Evolutionary conservation across 352 stramenopile species (phyloP).

Genomic region (Phytophthora megakarya): DNA sequence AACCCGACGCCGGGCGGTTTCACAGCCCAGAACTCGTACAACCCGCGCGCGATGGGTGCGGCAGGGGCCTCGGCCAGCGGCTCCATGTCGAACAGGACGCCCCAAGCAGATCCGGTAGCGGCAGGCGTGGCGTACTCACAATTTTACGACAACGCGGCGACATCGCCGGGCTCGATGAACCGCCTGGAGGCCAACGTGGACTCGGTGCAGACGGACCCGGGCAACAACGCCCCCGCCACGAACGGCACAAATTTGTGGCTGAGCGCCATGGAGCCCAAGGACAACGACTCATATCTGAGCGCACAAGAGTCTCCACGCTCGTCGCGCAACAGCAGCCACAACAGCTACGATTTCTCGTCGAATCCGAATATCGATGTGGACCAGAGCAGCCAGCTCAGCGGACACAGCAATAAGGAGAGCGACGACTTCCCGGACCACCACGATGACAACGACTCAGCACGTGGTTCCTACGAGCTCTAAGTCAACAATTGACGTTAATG

Average conservation of each 20-base stretch:
- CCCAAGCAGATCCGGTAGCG: slow-evolving; percentile 39
- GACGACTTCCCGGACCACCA: slow-evolving; percentile 80
- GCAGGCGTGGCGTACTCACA: slow-evolving; percentile 71
- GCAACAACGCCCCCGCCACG: slow-evolving; percentile 18
- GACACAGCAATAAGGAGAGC: slow-evolving; percentile 61
- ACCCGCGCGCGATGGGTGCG: slow-evolving; percentile 35
- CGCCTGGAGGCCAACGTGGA: slow-evolving; percentile 35
- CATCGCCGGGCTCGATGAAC: slow-evolving; percentile 53
- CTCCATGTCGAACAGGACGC: slow-evolving; percentile 42
- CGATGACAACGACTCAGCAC: slow-evolving; percentile 67
- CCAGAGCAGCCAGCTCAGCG: slow-evolving; percentile 74
- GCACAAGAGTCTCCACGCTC: slow-evolving; percentile 57
- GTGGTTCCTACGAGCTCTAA: slow-evolving; percentile 84
- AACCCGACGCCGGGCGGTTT: slow-evolving; percentile 41
- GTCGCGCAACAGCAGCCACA: slow-evolving; percentile 56
- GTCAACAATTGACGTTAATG: slow-evolving; percentile 19
- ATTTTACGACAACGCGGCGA: slow-evolving; percentile 75
- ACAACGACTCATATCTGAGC: slow-evolving; percentile 73
- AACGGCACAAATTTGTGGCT: slow-evolving; percentile 78
- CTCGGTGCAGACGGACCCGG: slow-evolving; percentile 27
- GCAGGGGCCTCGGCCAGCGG: slow-evolving; percentile 22
- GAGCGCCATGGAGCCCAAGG: slow-evolving; percentile 82
- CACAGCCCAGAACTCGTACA: slow-evolving; percentile 50
- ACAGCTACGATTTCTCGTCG: slow-evolving; percentile 62
- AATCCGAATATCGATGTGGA: slow-evolving; percentile 44